Conservation (phyloP, 495 filamentous ascomycete genomes). For the Daldinia grandis region DNA sequence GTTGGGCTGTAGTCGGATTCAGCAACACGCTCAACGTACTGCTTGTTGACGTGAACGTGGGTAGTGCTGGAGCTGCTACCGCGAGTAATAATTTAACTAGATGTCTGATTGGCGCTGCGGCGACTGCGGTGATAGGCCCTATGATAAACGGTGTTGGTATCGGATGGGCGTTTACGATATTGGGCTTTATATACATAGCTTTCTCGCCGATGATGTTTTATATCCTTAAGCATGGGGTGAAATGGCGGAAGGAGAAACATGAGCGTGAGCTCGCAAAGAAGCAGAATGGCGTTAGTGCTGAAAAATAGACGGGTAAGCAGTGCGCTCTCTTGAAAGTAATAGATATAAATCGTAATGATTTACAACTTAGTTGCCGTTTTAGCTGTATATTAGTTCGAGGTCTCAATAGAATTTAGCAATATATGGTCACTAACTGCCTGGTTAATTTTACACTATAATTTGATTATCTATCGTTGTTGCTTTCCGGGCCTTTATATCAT, state of each 20-base stretch:
- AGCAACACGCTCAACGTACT: slow-evolving; percentile 62
- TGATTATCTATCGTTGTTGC: too few species aligned
- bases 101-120: slow-evolving; percentile 72
- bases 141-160: slow-evolving; percentile 71
- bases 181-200: slow-evolving; percentile 62
- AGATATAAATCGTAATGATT: background rate
- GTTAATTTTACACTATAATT: background rate
- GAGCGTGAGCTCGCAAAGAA: slow-evolving; percentile 27
- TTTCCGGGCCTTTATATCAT: too few species aligned
- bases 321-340: background rate
- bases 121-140: slow-evolving; percentile 69
- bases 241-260: slow-evolving; percentile 47
- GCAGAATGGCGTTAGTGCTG: background rate
- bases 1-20: slow-evolving; percentile 57
- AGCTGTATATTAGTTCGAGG: background rate
- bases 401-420: background rate
- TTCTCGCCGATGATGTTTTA: slow-evolving; percentile 62
- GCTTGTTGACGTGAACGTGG: slow-evolving; percentile 72
- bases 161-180: slow-evolving; percentile 76
- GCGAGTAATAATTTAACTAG: slow-evolving; percentile 76
- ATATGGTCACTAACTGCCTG: background rate
- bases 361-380: background rate
- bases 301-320: background rate
- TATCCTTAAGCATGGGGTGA: slow-evolving; percentile 50
- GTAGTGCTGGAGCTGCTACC: slow-evolving; percentile 68